phyloP scores from a whole-genome alignment of 2,329 filamentous ascomycete genomes.

The Diaporthe citrichinensis region DNA sequence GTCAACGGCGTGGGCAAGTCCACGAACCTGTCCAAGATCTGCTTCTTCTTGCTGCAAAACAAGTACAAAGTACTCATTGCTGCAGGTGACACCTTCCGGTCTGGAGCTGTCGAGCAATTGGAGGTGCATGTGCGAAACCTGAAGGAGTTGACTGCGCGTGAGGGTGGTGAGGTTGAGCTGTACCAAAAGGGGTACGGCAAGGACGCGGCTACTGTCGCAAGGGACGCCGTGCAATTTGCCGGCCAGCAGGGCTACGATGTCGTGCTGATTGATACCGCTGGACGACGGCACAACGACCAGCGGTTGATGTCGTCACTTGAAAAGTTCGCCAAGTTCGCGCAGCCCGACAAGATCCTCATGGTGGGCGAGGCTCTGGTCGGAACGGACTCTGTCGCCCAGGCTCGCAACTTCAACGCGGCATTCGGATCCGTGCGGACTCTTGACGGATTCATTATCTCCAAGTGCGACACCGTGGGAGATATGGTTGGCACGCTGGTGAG shows the following conservation, averaged over 20 bases:
- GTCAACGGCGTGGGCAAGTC: conserved; percentile 99
- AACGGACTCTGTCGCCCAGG: conserved; percentile 95
- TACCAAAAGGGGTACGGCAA: conserved; percentile 99
- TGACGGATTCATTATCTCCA: conserved; percentile 98
- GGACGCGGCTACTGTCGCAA: conserved; percentile 94
- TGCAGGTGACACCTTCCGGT: conserved; percentile 88
- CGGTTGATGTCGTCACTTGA: conserved; percentile 96
- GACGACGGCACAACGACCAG: conserved; percentile 94
- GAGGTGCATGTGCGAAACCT: conserved; percentile 95
- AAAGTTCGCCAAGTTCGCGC: conserved; percentile 96
- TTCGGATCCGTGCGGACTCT: conserved; percentile 86
- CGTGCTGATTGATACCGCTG: conserved; percentile 96
- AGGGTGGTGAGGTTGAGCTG: conserved; percentile 88
- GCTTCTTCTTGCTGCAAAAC: conserved; percentile 97
- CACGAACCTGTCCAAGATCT: conserved; percentile 97
- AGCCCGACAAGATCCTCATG: conserved; percentile 99
- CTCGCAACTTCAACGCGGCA: conserved; percentile 93
- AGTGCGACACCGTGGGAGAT: conserved; percentile 99
- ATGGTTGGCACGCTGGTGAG: conserved; percentile 97
- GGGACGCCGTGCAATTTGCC: conserved; percentile 90
- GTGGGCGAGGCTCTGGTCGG: conserved; percentile 91
- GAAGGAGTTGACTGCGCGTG: conserved; percentile 86
- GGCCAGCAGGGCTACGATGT: conserved; percentile 86
- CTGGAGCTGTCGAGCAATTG: conserved; percentile 95
- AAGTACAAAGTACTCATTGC: conserved; percentile 74